These are phyloP conservation scores for Gymnopus androsaceus DNA, from an alignment of 1,284 basidiomycete genomes.

Conservation along the genomic window DNA sequence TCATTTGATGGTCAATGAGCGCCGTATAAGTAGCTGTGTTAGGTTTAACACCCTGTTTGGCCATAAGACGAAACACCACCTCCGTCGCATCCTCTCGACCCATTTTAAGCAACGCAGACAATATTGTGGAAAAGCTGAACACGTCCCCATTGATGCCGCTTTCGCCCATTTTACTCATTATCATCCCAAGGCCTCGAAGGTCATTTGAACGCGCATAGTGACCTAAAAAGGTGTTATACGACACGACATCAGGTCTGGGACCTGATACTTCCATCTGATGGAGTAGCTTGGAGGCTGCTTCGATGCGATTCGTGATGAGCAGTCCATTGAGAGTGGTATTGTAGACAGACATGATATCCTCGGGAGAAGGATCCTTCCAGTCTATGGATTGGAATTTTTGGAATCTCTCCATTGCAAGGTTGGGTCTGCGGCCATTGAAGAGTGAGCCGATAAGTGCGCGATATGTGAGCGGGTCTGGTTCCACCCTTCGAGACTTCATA, in stretches of 20 bases:
- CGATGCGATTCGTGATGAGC: constrained; percentile 43
- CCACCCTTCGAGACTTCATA: constrained; percentile 54
- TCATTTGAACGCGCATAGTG: constrained; percentile 64
- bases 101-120: constrained; percentile 70
- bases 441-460: constrained; percentile 61
- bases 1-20: constrained; percentile 73
- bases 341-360: constrained; percentile 45
- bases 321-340: constrained; percentile 68
- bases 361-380: constrained; percentile 6
- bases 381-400: constrained; percentile 41
- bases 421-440: constrained; percentile 46
- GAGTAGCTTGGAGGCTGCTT: constrained; percentile 50
- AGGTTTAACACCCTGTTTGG: constrained; percentile 68
- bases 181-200: constrained; percentile 54
- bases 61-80: constrained; percentile 69
- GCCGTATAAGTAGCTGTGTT: constrained; percentile 74
- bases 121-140: constrained; percentile 79
- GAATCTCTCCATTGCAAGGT: constrained; percentile 53
- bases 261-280: constrained; percentile 50
- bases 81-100: constrained; percentile 67
- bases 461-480: constrained; percentile 59
- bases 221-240: constrained; percentile 78
- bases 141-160: constrained; percentile 66
- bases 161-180: constrained; percentile 57
- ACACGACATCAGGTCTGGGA: constrained; percentile 67